phyloP scores from a whole-genome alignment of 257 asterid species.

The Ocimum tenuiflorum region DNA sequence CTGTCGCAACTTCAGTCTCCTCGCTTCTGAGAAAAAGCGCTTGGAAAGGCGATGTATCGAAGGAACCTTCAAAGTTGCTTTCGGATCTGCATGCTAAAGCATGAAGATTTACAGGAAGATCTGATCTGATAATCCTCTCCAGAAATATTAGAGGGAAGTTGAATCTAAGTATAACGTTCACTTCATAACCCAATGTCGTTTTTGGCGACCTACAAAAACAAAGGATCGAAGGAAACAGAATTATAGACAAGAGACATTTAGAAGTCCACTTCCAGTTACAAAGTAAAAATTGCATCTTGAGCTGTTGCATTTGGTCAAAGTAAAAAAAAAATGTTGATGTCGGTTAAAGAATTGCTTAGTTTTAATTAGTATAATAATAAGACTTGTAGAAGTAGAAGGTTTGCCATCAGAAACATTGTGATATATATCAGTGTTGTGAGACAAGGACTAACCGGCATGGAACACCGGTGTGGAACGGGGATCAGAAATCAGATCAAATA shows the following conservation, averaged over 20 bases:
- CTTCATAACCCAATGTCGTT: constrained; percentile 65
- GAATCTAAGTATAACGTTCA: constrained; percentile 83
- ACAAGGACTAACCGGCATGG: neutral
- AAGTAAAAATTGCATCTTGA: no score
- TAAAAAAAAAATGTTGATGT: neutral
- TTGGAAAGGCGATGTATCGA: constrained; percentile 20
- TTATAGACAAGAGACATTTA: neutral
- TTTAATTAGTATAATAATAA: neutral
- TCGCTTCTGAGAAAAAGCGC: constrained; percentile 30
- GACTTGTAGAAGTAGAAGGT: neutral
- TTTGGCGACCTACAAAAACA: constrained; percentile 39
- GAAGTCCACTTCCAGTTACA: neutral
- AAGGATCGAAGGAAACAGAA: neutral
- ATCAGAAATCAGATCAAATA: neutral
- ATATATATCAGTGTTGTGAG: neutral
- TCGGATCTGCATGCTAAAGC: constrained; percentile 89
- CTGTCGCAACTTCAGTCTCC: constrained; percentile 24
- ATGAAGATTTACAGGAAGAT: constrained; percentile 87
- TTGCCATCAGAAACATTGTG: neutral
- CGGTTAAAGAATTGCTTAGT: neutral
- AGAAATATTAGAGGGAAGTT: constrained; percentile 92
- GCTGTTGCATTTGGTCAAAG: neutral
- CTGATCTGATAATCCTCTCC: constrained; percentile 85
- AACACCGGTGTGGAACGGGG: neutral
- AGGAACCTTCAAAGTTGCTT: constrained; percentile 36